Conservation (phyloP, 2,329 filamentous ascomycete genomes). For the Aspergillus ochraceoroseus region DNA sequence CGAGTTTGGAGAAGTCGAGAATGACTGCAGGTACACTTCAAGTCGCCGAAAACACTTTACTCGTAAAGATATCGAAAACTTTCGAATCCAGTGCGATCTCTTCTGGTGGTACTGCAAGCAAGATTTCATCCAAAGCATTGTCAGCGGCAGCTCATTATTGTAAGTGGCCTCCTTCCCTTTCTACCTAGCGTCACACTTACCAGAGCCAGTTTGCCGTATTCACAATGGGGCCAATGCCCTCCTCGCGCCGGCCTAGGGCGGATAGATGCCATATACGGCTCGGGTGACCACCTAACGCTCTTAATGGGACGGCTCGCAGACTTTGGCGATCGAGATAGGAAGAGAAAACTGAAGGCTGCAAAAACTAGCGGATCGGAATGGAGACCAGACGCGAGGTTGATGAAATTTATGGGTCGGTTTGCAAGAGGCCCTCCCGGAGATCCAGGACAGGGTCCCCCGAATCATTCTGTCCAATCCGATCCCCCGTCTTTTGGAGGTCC, state of each 20-base stretch:
- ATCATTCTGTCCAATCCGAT: conserved; percentile 12
- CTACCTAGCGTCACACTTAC: conserved; percentile 20
- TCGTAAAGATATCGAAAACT: conserved; percentile 66
- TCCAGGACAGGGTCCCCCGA: conserved; percentile 10
- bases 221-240: conserved; percentile 78
- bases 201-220: conserved; percentile 64
- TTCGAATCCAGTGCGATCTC: conserved; percentile 75
- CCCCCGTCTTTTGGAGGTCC: conserved; percentile 13
- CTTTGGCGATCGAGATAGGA: conserved; percentile 71
- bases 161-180: conserved; percentile 48
- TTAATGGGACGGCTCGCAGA: conserved; percentile 73
- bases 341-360: conserved; percentile 67
- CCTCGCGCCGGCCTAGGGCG: conserved; percentile 75
- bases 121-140: conserved; percentile 82
- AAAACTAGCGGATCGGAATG: conserved; percentile 55
- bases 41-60: conserved; percentile 41
- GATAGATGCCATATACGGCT: conserved; percentile 75
- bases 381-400: conserved; percentile 51
- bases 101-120: conserved; percentile 97
- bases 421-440: conserved; percentile 13
- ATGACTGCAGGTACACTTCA: conserved; percentile 18
- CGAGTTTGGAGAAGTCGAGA: conserved; percentile 50
- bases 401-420: conserved; percentile 36
- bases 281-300: conserved; percentile 80
- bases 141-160: conserved; percentile 82